phyloP scores from a whole-genome alignment of 495 filamentous ascomycete species.

The Daldinia vernicosa region DNA sequence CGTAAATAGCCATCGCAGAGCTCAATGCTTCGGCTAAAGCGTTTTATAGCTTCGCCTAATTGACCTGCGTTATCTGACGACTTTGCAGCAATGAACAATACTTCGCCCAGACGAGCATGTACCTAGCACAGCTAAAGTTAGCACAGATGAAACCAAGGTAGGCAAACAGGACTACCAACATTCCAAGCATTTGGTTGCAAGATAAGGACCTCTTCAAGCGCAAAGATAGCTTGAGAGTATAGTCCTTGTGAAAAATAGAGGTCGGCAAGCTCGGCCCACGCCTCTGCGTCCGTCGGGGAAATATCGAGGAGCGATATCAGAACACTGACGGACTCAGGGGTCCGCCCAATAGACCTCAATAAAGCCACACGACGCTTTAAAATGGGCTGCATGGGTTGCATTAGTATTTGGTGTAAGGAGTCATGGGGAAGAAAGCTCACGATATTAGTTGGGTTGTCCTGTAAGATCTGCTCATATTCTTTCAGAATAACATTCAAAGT shows the following conservation, averaged over 20 bases:
- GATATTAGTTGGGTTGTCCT: constrained; percentile 80
- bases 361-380: constrained; percentile 86
- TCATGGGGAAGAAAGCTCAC: constrained; percentile 57
- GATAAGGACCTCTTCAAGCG: constrained; percentile 88
- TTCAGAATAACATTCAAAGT: constrained; percentile 73
- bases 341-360: constrained; percentile 72
- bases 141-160: constrained; percentile 18
- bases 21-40: constrained; percentile 90
- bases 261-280: constrained; percentile 91
- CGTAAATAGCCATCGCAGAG: constrained; percentile 91
- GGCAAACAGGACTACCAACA: constrained; percentile 61
- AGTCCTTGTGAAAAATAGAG: constrained; percentile 81
- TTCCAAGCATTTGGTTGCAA: constrained; percentile 95
- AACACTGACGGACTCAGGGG: constrained; percentile 75
- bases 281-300: constrained; percentile 89
- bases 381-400: constrained; percentile 67
- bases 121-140: constrained; percentile 62
- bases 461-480: constrained; percentile 78
- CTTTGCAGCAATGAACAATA: constrained; percentile 74
- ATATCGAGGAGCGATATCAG: constrained; percentile 79
- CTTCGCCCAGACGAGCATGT: constrained; percentile 87
- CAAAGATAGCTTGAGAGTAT: constrained; percentile 83
- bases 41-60: constrained; percentile 75
- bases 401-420: constrained; percentile 33
- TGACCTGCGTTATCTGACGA: constrained; percentile 59